Evolutionary conservation across 495 filamentous ascomycete genomes (phyloP), one percentile per base, ranked within the genome.

Genomic region (Beverwykella pulmonaria): DNA sequence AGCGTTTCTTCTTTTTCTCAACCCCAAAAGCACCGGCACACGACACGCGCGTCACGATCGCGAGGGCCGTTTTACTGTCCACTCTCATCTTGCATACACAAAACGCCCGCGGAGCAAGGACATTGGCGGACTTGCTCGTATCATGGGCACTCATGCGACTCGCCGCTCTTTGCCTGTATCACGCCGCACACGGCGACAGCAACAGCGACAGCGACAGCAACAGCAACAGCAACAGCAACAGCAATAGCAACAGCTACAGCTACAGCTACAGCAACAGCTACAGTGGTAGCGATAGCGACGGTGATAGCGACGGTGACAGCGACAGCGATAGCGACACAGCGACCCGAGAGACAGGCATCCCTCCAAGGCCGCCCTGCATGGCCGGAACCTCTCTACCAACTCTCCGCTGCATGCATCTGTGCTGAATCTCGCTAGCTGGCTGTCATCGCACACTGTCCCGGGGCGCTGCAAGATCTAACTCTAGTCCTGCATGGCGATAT

Each of bases 331-430:
- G n/a, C n/a, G n/a, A n/a, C n/a, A n/a, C n/a, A n/a, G n/a, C n/a
- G n/a, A n/a, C n/a, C 17, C 39, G 39, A 14, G 8, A 14, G 5
- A 44, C 39, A 7, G 32, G 52, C 22, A 54, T 32, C 25, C 9
- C 25, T 1, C 52, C 27, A 30, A 55, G 49, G 5, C 50, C 32
- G 44, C 61, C 61, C 61, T 63, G 61, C 61, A 48, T 63, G 23
- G 20, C 60, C 60, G 30, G 52, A 56, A 63, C 60, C 50, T 20
- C 49, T 56, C 34, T 56, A 56, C 39, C 52, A 50, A 53, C 22
- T n/a, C 48, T 25, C 22, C 19, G 48, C 22, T 25, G 25, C 32
- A 34, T 34, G 32, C 5, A 34, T 34, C 32, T 34, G 32, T 5
- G 32, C 19, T 50, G 48, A 7, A 50, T 10, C 39, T 44, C 39